These are phyloP conservation scores for Hydrangea macrophylla DNA, from an alignment of 148 eudicot species.

Conservation along the genomic window DNA sequence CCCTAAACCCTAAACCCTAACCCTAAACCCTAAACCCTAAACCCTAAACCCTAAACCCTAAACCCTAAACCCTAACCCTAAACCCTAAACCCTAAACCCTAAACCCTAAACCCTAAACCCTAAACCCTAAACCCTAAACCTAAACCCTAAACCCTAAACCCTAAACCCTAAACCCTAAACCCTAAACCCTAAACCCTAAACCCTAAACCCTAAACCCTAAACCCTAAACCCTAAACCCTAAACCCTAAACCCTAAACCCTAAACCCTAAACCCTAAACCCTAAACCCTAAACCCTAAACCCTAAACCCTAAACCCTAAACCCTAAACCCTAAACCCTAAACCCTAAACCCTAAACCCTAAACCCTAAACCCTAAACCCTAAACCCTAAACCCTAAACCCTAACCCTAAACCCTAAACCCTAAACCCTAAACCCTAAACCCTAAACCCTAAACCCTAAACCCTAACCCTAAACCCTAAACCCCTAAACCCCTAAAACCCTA, in stretches of 20 bases:
- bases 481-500: not conserved
- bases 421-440: not conserved
- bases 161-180: not conserved
- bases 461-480: not conserved
- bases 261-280: not conserved
- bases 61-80: not conserved
- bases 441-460: not conserved
- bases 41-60: not conserved
- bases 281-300: too few species aligned
- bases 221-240: not conserved
- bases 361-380: not conserved
- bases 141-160: not conserved
- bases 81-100: not conserved
- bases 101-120: not conserved
- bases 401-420: not conserved
- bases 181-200: not conserved
- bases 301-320: not conserved
- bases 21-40: not conserved
- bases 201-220: not conserved
- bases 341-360: not conserved
- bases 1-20: conserved; percentile 7
- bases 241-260: not conserved
- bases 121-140: not conserved
- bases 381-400: not conserved
- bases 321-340: not conserved